These are phyloP conservation scores for Aspergillus hancockii DNA, from an alignment of 495 filamentous ascomycete genomes.

Conservation along the genomic window DNA sequence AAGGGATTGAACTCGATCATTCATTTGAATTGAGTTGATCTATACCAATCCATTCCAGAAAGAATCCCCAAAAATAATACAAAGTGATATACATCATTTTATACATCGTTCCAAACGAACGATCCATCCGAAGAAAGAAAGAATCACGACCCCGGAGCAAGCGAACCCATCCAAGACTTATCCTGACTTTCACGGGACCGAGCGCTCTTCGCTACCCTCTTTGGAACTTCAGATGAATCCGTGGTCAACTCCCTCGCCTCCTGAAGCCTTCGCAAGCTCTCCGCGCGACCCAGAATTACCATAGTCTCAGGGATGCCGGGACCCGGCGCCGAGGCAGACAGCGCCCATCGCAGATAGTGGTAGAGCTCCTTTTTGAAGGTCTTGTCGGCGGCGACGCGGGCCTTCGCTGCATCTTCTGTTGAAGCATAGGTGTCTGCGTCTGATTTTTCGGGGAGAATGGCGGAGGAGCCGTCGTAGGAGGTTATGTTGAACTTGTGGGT, in stretches of 20 bases:
- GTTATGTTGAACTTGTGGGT: constrained; percentile 41
- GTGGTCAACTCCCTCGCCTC: constrained; percentile 42
- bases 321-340: constrained; percentile 59
- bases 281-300: constrained; percentile 61
- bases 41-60: neutral
- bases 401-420: constrained; percentile 13
- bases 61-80: neutral
- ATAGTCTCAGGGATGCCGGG: constrained; percentile 61
- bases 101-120: neutral
- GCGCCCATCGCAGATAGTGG: constrained; percentile 66
- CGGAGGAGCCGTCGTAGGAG: constrained; percentile 15
- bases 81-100: neutral
- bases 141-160: constrained; percentile 26
- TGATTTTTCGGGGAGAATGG: constrained; percentile 16
- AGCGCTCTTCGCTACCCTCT: constrained; percentile 3
- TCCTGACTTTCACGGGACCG: constrained; percentile 23
- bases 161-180: constrained; percentile 43
- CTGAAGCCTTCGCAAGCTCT: constrained; percentile 56
- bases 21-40: neutral
- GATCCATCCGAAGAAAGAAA: neutral
- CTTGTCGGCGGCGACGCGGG: constrained; percentile 28
- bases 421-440: neutral
- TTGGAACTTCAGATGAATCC: constrained; percentile 20
- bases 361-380: constrained; percentile 48
- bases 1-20: too few relatives aligned